phyloP scores from a whole-genome alignment of 2,329 filamentous ascomycete genomes.

The Xylaria sp. region DNA sequence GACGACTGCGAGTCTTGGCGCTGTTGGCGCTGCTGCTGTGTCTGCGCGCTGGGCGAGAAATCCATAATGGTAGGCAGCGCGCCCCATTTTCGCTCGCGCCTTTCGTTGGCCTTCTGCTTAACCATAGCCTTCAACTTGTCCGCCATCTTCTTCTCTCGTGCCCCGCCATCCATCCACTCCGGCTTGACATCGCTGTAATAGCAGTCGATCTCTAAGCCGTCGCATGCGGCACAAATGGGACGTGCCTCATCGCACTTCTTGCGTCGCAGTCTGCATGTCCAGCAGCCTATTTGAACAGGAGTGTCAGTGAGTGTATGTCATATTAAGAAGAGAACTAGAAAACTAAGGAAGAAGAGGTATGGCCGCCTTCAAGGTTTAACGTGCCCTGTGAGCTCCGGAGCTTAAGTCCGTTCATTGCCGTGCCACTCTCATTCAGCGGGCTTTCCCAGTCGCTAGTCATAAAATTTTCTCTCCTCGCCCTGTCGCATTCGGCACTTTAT shows the following conservation, averaged over 20 bases:
- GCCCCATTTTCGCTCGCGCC: conserved; percentile 56
- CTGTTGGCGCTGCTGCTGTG: too few species aligned
- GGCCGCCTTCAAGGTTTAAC: conserved; percentile 2
- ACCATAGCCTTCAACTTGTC: conserved; percentile 59
- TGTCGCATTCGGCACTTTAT: too few species aligned
- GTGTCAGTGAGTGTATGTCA: conserved; percentile 6
- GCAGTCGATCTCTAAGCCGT: conserved; percentile 47
- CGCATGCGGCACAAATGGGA: conserved; percentile 46
- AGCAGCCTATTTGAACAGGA: conserved; percentile 38
- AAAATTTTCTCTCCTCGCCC: too few species aligned
- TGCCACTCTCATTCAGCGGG: conserved; percentile 10
- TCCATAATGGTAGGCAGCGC: conserved; percentile 33
- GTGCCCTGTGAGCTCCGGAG: conserved; percentile 29
- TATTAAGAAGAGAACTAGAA: background rate
- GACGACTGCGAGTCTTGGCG: background rate
- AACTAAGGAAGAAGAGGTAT: too few species aligned
- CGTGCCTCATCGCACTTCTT: conserved; percentile 51
- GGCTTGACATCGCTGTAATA: conserved; percentile 44
- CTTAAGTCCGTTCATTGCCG: conserved; percentile 22
- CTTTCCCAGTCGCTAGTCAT: too few species aligned
- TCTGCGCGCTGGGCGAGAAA: conserved; percentile 10
- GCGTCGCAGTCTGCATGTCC: conserved; percentile 50
- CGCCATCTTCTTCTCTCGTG: conserved; percentile 45
- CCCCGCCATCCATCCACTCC: conserved; percentile 47
- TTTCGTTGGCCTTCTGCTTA: conserved; percentile 57